Evolutionary conservation across 1,139 yeast genomes (phyloP).

Genomic region (Nakaseomyces kungkrabaensis): DNA sequence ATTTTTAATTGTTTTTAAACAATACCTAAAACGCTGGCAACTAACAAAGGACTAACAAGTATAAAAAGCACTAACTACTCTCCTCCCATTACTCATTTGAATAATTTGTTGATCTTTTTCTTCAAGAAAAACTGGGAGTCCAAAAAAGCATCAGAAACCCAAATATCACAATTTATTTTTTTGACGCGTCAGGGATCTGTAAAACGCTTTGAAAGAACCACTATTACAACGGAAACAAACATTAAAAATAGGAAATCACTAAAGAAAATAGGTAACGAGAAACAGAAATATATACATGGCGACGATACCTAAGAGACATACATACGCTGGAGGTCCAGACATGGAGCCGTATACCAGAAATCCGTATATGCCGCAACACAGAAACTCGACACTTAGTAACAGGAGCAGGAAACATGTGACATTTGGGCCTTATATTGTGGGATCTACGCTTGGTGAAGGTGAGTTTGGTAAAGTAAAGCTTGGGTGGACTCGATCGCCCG

Average conservation of each 20-base stretch:
- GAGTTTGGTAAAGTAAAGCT: slow-evolving; percentile 95
- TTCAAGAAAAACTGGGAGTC: too few species aligned
- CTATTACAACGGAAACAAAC: too few species aligned
- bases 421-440: slow-evolving; percentile 81
- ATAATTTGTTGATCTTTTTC: too few species aligned
- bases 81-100: too few species aligned
- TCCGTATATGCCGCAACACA: neutral
- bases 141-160: too few species aligned
- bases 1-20: too few species aligned
- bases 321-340: slow-evolving; percentile 4
- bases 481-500: slow-evolving; percentile 59
- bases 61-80: too few species aligned
- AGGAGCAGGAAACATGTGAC: slow-evolving; percentile 35
- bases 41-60: too few species aligned
- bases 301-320: slow-evolving; percentile 5
- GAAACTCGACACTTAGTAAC: neutral
- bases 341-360: neutral
- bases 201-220: too few species aligned
- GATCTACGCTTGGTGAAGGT: slow-evolving; percentile 95
- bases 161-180: too few species aligned
- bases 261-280: neutral
- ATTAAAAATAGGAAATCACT: neutral
- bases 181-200: too few species aligned
- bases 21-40: too few species aligned
- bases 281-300: neutral